Base-by-base conservation (phyloP, 352 stramenopile genomes). In the Thraustotheca clavata region DNA sequence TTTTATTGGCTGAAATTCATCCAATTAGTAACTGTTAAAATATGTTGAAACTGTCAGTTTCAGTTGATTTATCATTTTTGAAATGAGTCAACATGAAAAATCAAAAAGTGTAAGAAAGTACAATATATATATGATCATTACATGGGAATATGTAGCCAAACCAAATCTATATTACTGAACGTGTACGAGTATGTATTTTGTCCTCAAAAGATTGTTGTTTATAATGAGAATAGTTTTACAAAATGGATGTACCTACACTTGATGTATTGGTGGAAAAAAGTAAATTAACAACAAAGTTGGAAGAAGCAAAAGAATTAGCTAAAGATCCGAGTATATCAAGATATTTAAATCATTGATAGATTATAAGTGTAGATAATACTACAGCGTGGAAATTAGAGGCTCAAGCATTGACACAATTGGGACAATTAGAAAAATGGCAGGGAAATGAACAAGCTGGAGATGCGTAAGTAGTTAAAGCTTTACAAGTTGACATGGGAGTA, bases 401-500 rank as follows among this genome's bases (percentile, higher is more conserved):
- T 16, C 72, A 88, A 32, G 54, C 71, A 3, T 67, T 91, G 11
- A 71, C 88, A 70, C 75, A 87, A 46, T 71, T 91, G 0, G 82
- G 82, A 2, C 80, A 91, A 57, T 57, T 91, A 18, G 86, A 88
- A 72, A 89, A 88, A 40, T 91, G 82, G 82, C 76, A 83, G 49
- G 77, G 77, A 0, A 68, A 73, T 22, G 31, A 74, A 29, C 76
- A 79, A 16, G 29, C 79, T 8, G 79, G 76, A 4, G 70, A 86
- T 31, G 69, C 69, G 5, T 86, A 74, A 18, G 29, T n/a, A 47
- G 2, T 2, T 3, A 18, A 14, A 35, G 24, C 9, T 4, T 47
- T 4, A 4, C 39, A 47, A 11, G 47, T 22, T 24, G 47, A n/a
- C n/a, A n/a, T n/a, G 12, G 18, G 32, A n/a, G 5, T 61, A 61